These are phyloP conservation scores for Linanthus parryae DNA, from an alignment of 148 eudicot genomes.

Conservation along the genomic window DNA sequence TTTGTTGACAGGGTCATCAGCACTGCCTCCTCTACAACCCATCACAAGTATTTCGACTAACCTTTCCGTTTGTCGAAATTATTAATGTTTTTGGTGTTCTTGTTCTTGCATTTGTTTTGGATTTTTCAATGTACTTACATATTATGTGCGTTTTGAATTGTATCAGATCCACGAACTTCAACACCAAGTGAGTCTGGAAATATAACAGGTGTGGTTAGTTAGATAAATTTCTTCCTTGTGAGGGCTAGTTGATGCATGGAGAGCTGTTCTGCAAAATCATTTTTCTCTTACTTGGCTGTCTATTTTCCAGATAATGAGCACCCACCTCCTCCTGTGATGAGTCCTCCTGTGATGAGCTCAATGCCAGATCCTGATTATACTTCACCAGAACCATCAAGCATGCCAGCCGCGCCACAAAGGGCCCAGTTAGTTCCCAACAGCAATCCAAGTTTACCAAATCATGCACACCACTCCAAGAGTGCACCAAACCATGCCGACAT, in stretches of 20 bases:
- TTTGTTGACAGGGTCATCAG: constrained; percentile 12
- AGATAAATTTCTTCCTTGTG: background rate
- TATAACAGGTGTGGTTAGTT: background rate
- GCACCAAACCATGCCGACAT: constrained; percentile 5
- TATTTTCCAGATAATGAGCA: constrained; percentile 9
- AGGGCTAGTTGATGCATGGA: too few relatives aligned
- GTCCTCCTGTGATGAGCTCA: too few relatives aligned
- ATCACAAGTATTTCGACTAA: constrained; percentile 14
- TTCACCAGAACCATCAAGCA: constrained; percentile 7
- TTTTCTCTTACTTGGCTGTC: too few relatives aligned
- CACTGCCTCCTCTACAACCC: constrained; percentile 28
- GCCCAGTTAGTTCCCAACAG: too few relatives aligned
- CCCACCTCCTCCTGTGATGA: constrained; percentile 7
- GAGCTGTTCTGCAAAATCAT: too few relatives aligned
- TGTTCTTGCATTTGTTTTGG: background rate
- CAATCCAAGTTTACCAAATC: too few relatives aligned
- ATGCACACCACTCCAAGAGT: too few relatives aligned
- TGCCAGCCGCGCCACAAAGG: background rate
- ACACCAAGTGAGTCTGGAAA: constrained; percentile 2
- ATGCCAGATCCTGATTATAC: constrained; percentile 6
- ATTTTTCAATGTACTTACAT: background rate
- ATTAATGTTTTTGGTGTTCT: background rate
- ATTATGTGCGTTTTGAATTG: background rate
- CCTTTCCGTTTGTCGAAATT: background rate
- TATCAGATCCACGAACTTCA: constrained; percentile 8